phyloP scores from a whole-genome alignment of 1,284 basidiomycete species.

The Mycena sp. region DNA sequence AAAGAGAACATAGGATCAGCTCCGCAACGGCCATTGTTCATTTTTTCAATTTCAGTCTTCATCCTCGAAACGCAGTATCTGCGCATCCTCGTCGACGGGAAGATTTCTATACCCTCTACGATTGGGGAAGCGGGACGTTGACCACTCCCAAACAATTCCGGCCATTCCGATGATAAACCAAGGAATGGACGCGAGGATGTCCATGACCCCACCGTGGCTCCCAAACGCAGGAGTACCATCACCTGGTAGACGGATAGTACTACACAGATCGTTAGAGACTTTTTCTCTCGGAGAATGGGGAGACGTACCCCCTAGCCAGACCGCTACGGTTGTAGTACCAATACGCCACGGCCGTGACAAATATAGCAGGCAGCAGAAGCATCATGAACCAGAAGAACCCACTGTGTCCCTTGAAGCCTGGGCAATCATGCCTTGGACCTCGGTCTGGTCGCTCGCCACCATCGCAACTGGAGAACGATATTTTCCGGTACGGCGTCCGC shows the following conservation, averaged over 20 bases:
- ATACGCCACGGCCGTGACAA: conserved; percentile 79
- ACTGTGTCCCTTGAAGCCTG: conserved; percentile 77
- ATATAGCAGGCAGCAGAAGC: conserved; percentile 75
- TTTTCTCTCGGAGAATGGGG: conserved; percentile 14
- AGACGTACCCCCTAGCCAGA: conserved; percentile 73
- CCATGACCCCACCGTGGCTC: conserved; percentile 58
- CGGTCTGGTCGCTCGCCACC: conserved; percentile 80
- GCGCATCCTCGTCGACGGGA: conserved; percentile 90
- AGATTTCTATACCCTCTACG: conserved; percentile 83
- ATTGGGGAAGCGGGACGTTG: conserved; percentile 58
- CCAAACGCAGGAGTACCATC: conserved; percentile 54
- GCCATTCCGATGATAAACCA: conserved; percentile 86
- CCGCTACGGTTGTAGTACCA: conserved; percentile 83
- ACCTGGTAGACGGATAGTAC: conserved; percentile 82
- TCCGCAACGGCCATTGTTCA: conserved; percentile 27
- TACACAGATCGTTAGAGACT: conserved; percentile 38
- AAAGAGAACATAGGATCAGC: conserved; percentile 22
- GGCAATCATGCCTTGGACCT: conserved; percentile 79
- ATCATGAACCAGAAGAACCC: conserved; percentile 86
- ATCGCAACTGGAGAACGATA: conserved; percentile 86
- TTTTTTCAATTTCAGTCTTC: conserved; percentile 58
- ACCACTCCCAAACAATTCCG: conserved; percentile 77
- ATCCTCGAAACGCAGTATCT: conserved; percentile 83
- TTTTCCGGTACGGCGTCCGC: conserved; percentile 88
- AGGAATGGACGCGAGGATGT: conserved; percentile 84